Percentiles rank a stretch among this genome's conserved stretches.
These are phyloP conservation scores for Pelargonium cotyledonis DNA, from an alignment of 441 rosid species.

Conservation along the genomic window DNA sequence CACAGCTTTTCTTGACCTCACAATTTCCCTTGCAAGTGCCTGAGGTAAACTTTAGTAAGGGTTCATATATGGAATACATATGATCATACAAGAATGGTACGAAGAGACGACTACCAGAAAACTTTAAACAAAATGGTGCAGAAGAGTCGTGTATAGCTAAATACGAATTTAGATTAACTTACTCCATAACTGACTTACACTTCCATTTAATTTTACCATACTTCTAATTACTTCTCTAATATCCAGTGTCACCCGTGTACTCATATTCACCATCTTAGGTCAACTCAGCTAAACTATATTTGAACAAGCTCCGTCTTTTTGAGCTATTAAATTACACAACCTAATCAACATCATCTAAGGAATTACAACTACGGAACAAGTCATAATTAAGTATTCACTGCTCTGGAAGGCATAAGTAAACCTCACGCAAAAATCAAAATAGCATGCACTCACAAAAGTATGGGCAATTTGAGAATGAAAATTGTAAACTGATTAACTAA, in stretches of 20 bases:
- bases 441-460: not conserved
- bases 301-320: not conserved
- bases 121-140: not conserved
- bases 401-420: not conserved
- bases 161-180: not conserved
- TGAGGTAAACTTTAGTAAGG: conserved; percentile 22
- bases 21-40: conserved; percentile 88
- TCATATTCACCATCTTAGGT: not conserved
- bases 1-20: conserved; percentile 69
- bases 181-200: no score
- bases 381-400: not conserved
- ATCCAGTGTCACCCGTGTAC: not conserved
- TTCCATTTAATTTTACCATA: not conserved
- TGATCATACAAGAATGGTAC: not conserved
- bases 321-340: not conserved
- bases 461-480: not conserved
- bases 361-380: not conserved
- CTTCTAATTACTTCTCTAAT: not conserved
- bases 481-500: not conserved
- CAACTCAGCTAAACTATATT: not conserved
- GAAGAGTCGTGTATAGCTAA: not conserved
- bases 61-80: not conserved
- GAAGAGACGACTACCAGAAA: not conserved
- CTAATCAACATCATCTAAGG: not conserved
- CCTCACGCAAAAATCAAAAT: not conserved